phyloP scores from a whole-genome alignment of 106 monocot genomes.

The Apostasia shenzhenica region DNA sequence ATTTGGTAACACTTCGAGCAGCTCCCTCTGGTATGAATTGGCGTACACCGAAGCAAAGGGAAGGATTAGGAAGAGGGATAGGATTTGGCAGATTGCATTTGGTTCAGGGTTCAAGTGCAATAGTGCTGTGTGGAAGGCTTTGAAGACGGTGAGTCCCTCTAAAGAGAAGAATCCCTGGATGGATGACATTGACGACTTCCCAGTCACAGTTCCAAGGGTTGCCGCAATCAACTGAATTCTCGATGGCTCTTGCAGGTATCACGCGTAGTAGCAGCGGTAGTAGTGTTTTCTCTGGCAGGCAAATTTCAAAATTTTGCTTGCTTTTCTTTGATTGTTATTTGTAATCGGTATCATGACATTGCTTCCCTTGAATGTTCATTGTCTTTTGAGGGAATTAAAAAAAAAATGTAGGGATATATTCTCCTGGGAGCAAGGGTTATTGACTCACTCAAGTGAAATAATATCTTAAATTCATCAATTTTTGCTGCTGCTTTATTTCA shows the following conservation, averaged over 20 bases:
- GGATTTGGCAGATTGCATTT: slow-evolving; percentile 17
- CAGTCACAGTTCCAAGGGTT: slow-evolving; percentile 11
- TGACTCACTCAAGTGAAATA: too few relatives aligned
- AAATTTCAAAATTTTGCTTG: too few relatives aligned
- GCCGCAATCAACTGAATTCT: slow-evolving; percentile 8
- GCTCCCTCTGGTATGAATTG: slow-evolving; percentile 18
- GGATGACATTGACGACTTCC: slow-evolving; percentile 13
- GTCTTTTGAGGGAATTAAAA: too few relatives aligned
- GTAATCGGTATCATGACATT: too few relatives aligned
- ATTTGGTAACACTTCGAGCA: slow-evolving; percentile 19
- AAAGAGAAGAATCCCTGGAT: slow-evolving; percentile 18
- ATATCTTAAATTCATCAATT: too few relatives aligned
- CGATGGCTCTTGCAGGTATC: background rate
- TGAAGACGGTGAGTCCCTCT: slow-evolving; percentile 7
- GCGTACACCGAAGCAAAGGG: slow-evolving; percentile 15
- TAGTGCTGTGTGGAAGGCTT: slow-evolving; percentile 15
- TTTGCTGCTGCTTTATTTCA: too few relatives aligned
- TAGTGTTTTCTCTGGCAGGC: too few relatives aligned
- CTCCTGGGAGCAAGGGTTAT: too few relatives aligned
- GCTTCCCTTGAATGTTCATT: too few relatives aligned
- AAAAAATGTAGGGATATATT: too few relatives aligned
- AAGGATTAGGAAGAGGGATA: slow-evolving; percentile 11
- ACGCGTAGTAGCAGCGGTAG: too few relatives aligned
- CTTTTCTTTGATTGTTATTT: too few relatives aligned
- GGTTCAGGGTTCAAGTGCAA: slow-evolving; percentile 19